Base-by-base conservation (phyloP, 306 rosid species). In the Citrullus colocynthis region DNA sequence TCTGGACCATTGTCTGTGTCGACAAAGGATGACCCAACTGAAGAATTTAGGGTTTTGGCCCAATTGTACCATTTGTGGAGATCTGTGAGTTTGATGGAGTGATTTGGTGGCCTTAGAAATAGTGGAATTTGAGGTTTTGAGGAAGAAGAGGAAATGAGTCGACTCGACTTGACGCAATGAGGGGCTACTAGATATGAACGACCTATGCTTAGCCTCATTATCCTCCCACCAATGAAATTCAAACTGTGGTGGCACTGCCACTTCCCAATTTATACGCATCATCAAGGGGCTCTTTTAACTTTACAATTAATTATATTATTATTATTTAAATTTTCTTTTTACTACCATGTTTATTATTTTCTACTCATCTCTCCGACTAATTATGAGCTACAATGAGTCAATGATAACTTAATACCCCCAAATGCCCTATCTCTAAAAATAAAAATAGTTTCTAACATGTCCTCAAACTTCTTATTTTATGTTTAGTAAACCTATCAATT, bases 61-160 rank as follows among this genome's bases (percentile, higher is more conserved):
- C 96, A 92, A 49, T 89, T 79, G 54, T 85, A 91, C 98, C 98
- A 94, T 70, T 88, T 92, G 6, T 45, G 83, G 48, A 94, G 80
- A 79, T 89, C 90, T 45, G 86, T 66, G 21, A 85, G 17, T 58
- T 91, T 77, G 34, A 88, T 73, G 44, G 90, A 83, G 92, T 88
- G 78, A 34, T 69, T 80, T 48, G 95, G 86, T 39, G 95, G 88
- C 58, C 90, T 82, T 36, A 90, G 78, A 88, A 85, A 92, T 67
- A 94, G 88, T 2, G 98, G 98, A 49, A 76, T 79, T 85, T 83
- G 86, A 74, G 90, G 90, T 67, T 85, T 89, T 18, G 75, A 39
- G 58, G 80, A 60, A 75, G 82, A 71, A 60, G 82, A 61, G 73
- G 79, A 85, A 79, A 78, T 61, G 59, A 90, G 77, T 78, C 80